Evolutionary conservation across 495 filamentous ascomycete species (phyloP), one percentile per base, ranked within the genome.

Genomic region (Venustampulla echinocandica): DNA sequence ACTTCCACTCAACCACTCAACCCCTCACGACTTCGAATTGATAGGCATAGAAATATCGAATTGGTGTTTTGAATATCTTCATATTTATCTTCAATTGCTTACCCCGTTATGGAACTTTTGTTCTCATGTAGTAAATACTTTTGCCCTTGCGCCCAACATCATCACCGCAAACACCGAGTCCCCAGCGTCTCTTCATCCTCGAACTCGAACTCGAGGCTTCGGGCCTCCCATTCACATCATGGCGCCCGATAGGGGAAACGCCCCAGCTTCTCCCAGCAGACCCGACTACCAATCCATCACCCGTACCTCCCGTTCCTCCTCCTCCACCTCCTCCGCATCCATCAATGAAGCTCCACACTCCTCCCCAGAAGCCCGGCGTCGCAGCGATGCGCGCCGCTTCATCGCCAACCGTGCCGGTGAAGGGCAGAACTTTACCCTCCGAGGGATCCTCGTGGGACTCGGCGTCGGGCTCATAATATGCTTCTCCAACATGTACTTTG

Each of bases 401-500:
- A 61, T 69, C 20, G 62, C 61, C 11, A 47, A 20, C 28, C 58
- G 56, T 50, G 45, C 55, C 6, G 46, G 35, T 30, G 65, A 67
- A 40, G 69, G 68, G 32, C 69, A 69, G 27, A 82, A 84, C 66
- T 96, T 99, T 64, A 97, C 93, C 5, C 15, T 80, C 13, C 83
- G 92, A 34, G 88, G 85, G 23, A 68, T 95, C 30, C 58, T 80
- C 21, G 87, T 87, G 42, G 92, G 92, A 27, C 66, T 97, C 5
- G 64, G 75, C 2, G 90, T 97, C 47, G 92, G 92, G 21, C 73
- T 88, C 2, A 69, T 97, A 33, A 94, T 95, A 50, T 89, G 84
- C 52, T 95, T 95, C 65, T 90, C 85, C 20, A 97, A 97, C 64
- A 94, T 86, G 71, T 99, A 96, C 61, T 99, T 97, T 58, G 93